Conservation (phyloP, 345 rosid species). For the sweet orange (Citrus sinensis) region DVS_A1.0 CM039163.1:2322001-2322500, state of each 20-base stretch:
- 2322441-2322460: slow-evolving; percentile 96
- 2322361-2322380: slow-evolving; percentile 89
- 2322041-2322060: not conserved
- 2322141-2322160: too few relatives aligned
- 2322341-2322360: slow-evolving; percentile 71
- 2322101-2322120: not conserved
- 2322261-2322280: too few relatives aligned
- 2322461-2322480: slow-evolving; percentile 37
- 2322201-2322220: too few relatives aligned
- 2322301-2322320: too few relatives aligned
- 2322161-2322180: too few relatives aligned
- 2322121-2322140: not conserved
- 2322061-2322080: not conserved
- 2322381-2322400: slow-evolving; percentile 83
- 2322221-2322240: not conserved
- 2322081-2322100: not conserved
- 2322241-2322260: not conserved
- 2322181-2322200: too few relatives aligned
- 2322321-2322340: slow-evolving; percentile 71
- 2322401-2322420: slow-evolving; percentile 66
- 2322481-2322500: not conserved
- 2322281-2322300: too few relatives aligned
- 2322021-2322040: not conserved
- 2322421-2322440: slow-evolving; percentile 81
- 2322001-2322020: not conserved